Base-by-base conservation (phyloP, 768 basidiomycete species). In the Mycena rebaudengoi region DNA sequence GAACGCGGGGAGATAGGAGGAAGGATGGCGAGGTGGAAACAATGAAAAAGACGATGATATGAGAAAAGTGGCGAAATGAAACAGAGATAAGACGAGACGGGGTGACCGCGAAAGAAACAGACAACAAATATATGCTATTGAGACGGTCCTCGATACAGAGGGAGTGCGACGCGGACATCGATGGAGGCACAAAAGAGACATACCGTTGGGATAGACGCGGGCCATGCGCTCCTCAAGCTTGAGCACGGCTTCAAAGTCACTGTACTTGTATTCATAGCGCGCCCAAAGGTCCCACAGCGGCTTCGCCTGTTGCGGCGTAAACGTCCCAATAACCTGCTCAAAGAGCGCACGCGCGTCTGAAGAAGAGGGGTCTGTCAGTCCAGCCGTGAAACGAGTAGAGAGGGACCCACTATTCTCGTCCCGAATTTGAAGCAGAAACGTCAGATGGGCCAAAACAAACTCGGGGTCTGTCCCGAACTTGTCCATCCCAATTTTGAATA, bases 201-300 rank as follows among this genome's bases (percentile, higher is more conserved):
- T 64, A 95, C 95, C 95, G 49, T 87, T 87, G 0, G 95, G 90
- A 76, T 94, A 98, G 1, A 89, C 88, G 62, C 98, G 96, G 1
- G 90, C 82, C 69, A 98, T 92, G 8, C 98, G 87, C 64, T 89
- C 89, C 75, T 98, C 96, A 46, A 98, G 86, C 76, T 96, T 94
- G 68, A 92, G 88, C 3, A 93, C 87, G 2, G 93, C 91, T 41
- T 92, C 89, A 33, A 96, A 81, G 76, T 96, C 95, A n/a, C 95
- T 95, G 71, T 92, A 98, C 70, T 94, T 91, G 78, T 96, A 98
- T 75, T 98, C 95, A 78, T 97, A 97, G 57, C 91, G 85, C 5
- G 95, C 90, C 98, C 96, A 99, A 43, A 94, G 87, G 72, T 98
- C 95, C 96, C 96, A 99, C 18, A 99, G 83, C 0, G 92, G 90